Evolutionary conservation across 2,329 filamentous ascomycete genomes (phyloP).

Genomic region (Nannizziopsis barbatae): DNA sequence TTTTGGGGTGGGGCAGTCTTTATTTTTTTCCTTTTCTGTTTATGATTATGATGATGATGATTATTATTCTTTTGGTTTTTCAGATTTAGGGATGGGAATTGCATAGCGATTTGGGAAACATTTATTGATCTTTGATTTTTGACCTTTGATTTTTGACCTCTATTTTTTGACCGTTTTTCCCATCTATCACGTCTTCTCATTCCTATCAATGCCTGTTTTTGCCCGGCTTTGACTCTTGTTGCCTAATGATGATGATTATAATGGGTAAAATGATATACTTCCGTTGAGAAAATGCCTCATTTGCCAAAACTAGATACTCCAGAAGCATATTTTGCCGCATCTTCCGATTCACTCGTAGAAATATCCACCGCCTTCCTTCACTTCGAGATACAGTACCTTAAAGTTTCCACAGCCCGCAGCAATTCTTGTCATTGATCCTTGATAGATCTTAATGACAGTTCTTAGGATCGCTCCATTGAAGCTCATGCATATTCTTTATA

Average conservation of each 20-base stretch:
- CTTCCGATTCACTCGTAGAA: no score
- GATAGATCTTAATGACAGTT: no score
- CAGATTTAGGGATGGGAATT: background rate
- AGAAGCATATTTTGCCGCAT: background rate
- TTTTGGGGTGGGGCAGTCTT: background rate
- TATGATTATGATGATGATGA: background rate
- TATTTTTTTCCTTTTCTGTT: background rate
- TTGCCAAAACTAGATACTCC: conserved; percentile 1
- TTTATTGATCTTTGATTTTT: conserved; percentile 8
- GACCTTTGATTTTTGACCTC: background rate
- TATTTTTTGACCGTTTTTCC: background rate
- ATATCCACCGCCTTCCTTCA: background rate
- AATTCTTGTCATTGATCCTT: no score
- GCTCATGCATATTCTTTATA: no score
- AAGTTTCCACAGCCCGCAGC: no score
- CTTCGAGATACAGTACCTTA: no score
- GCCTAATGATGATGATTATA: no score
- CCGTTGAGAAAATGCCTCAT: background rate
- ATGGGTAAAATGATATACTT: no score
- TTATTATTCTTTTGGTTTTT: background rate
- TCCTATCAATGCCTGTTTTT: no score
- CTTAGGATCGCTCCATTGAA: no score
- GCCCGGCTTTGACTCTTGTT: no score
- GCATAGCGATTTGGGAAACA: background rate
- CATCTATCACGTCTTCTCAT: background rate